Percentiles rank a stretch among this genome's conserved stretches.
Evolutionary conservation across 768 basidiomycete genomes (phyloP).

Genomic region (Leccinum longicurvipes): DNA sequence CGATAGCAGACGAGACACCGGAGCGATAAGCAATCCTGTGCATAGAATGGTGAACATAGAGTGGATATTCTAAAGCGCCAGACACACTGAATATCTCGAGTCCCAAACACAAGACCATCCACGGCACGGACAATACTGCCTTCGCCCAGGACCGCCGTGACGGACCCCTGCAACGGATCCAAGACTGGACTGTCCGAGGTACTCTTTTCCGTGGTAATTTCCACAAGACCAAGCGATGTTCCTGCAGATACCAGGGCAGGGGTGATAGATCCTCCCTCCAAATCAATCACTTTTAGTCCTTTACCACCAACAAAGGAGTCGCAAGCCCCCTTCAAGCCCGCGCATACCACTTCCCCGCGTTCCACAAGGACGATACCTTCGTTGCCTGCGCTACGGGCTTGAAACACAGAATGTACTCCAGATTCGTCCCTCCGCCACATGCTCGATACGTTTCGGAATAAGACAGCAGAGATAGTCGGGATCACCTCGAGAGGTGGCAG

Average conservation of each 20-base stretch:
- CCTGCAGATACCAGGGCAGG: slow-evolving; percentile 69
- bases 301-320: slow-evolving; percentile 9
- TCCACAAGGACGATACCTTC: slow-evolving; percentile 43
- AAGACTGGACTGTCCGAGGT: slow-evolving; percentile 64
- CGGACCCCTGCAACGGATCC: slow-evolving; percentile 40
- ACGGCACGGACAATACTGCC: slow-evolving; percentile 53
- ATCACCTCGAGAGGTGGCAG: slow-evolving; percentile 59
- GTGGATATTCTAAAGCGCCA: not conserved
- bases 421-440: slow-evolving; percentile 26
- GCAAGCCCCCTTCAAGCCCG: slow-evolving; percentile 25
- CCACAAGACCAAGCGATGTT: slow-evolving; percentile 58
- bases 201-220: slow-evolving; percentile 60
- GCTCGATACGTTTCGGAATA: slow-evolving; percentile 53
- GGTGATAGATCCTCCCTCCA: slow-evolving; percentile 59
- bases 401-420: slow-evolving; percentile 20
- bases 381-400: slow-evolving; percentile 5
- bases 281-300: slow-evolving; percentile 34
- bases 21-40: slow-evolving; percentile 65
- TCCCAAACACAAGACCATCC: slow-evolving; percentile 57
- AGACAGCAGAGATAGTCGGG: slow-evolving; percentile 36
- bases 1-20: slow-evolving; percentile 70
- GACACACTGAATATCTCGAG: slow-evolving; percentile 50
- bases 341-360: slow-evolving; percentile 53
- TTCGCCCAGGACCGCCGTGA: slow-evolving; percentile 34
- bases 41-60: slow-evolving; percentile 2